Conservation (phyloP, 75 land plant genomes). For the Isoetes taiwanensis region DNA sequence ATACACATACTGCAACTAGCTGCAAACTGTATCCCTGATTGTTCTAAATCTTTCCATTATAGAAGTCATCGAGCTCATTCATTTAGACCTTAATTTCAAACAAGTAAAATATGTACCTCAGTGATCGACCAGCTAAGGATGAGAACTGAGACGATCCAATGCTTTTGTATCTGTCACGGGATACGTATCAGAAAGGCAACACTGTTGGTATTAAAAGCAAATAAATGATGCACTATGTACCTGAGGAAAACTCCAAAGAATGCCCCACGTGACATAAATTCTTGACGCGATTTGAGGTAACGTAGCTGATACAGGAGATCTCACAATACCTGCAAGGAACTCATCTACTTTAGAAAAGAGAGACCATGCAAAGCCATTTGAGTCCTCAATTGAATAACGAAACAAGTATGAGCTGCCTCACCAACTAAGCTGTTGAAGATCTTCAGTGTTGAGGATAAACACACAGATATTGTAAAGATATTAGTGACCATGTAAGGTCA, state of each 20-base stretch:
- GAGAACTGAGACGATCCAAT: constrained; percentile 53
- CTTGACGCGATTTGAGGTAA: constrained; percentile 75
- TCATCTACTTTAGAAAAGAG: too few species aligned
- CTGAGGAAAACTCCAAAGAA: constrained; percentile 72
- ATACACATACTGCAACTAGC: too few species aligned
- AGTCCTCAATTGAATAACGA: neutral
- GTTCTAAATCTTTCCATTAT: too few species aligned
- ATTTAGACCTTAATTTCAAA: neutral
- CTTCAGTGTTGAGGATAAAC: neutral
- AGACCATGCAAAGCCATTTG: neutral
- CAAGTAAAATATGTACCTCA: too few species aligned
- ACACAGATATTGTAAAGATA: neutral
- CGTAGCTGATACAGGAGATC: constrained; percentile 73
- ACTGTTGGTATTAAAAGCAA: neutral
- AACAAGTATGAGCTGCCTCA: neutral
- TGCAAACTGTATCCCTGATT: too few species aligned
- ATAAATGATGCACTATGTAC: too few species aligned
- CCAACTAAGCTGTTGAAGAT: constrained; percentile 21
- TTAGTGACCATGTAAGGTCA: neutral
- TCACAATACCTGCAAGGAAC: constrained; percentile 40
- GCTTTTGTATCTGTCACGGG: constrained; percentile 31
- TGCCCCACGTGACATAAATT: constrained; percentile 69
- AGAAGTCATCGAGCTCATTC: too few species aligned
- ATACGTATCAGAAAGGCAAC: neutral
- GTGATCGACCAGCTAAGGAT: constrained; percentile 85